Evolutionary conservation across 768 basidiomycete species (phyloP), one percentile per base, ranked within the genome.

Genomic region (Mycena chlorophos): DNA sequence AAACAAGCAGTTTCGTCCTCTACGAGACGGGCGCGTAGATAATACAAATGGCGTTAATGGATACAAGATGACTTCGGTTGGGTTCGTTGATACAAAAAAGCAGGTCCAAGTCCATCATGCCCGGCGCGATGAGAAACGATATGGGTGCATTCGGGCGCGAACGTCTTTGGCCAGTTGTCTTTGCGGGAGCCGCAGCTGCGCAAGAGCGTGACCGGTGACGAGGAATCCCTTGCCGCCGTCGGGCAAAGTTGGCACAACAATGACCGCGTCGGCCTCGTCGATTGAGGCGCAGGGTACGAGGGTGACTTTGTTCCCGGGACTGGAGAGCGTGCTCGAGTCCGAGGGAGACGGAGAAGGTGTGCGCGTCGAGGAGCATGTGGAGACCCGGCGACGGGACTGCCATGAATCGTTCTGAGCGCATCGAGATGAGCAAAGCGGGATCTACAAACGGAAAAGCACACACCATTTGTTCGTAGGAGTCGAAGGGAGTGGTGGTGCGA

Each of bases 61-160:
- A 34, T 17, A 34, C 31, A 34, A 34, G 31, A 34, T 34, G 8
- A n/a, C 8, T 8, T 34, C 10, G 8, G 31, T 8, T 34, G 17
- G 8, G 31, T 34, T 34, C 10, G 45, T 46, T 43, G 40, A 43
- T 43, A 43, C 40, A 43, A 20, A 13, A 26, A 25, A 8, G 10
- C 10, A 46, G 26, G 45, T 13, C 45, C 12, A 27, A 46, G 45
- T 29, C 19, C 50, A 37, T 19, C 34, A 37, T 13, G 50, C 19
- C 14, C 46, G 17, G 5, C 27, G 31, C 14, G 45, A 34, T 17
- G 72, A 67, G 29, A 83, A 70, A 58, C 78, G 78, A 66, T 86
- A 88, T 2, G 86, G 85, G 57, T 82, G 79, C 6, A 87, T 59
- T 20, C 81, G 75, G 8, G 78, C 73, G 31, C 80, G 80, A 56